Percentiles rank a stretch among this genome's conserved stretches.
Conservation (phyloP, 1,284 basidiomycete species). For the Rhodotorula sp. region DNA sequence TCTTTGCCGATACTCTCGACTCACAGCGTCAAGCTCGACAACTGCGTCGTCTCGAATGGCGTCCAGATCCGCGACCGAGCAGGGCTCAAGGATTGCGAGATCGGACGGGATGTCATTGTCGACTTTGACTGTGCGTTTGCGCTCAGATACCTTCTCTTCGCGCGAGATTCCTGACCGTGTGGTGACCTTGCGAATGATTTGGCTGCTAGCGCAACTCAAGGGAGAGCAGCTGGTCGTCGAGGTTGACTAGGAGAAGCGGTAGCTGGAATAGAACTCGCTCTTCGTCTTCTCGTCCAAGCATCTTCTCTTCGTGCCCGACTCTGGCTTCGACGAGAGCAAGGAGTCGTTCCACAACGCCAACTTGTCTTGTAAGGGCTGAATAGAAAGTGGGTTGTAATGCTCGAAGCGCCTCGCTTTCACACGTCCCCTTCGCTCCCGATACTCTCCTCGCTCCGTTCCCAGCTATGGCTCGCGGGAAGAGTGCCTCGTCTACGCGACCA, state of each 20-base stretch:
- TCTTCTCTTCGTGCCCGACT: too few relatives aligned
- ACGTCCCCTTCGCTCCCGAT: neutral
- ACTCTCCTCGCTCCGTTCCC: neutral
- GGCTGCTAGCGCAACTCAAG: constrained; percentile 32
- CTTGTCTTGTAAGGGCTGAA: neutral
- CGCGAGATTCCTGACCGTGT: too few relatives aligned
- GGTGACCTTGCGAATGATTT: too few relatives aligned
- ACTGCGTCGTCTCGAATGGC: constrained; percentile 77
- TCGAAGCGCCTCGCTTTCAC: neutral
- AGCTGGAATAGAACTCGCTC: neutral
- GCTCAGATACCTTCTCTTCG: neutral
- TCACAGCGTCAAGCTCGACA: constrained; percentile 79
- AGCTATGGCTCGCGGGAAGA: constrained; percentile 16
- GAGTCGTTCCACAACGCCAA: too few relatives aligned
- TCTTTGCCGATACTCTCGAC: too few relatives aligned
- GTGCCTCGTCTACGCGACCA: neutral
- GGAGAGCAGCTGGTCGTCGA: constrained; percentile 38
- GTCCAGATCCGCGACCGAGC: constrained; percentile 77
- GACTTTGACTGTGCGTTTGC: constrained; percentile 61
- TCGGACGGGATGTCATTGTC: constrained; percentile 83
- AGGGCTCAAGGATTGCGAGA: constrained; percentile 75
- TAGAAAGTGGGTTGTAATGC: neutral
- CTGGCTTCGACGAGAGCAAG: too few relatives aligned
- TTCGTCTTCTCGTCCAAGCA: too few relatives aligned
- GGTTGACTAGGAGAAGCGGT: constrained; percentile 9